Evolutionary conservation across 805 yeast species (phyloP).

Genomic region (Saccharomyces eubayanus): DNA sequence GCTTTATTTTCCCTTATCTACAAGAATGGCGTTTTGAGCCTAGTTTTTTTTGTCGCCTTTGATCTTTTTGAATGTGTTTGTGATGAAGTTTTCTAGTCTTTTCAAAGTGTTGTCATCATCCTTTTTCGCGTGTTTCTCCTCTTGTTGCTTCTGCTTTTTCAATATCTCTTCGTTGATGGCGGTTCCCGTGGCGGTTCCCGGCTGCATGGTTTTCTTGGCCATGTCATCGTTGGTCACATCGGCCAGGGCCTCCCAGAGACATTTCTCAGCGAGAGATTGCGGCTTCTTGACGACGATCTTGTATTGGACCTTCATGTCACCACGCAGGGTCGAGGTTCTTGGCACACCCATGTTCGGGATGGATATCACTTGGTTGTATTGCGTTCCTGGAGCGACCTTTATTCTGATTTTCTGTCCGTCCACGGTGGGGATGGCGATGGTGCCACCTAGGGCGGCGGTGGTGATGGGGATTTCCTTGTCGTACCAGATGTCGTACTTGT

Average conservation of each 20-base stretch:
- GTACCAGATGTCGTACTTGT: slow-evolving; percentile 53
- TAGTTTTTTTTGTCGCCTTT: slow-evolving; percentile 24
- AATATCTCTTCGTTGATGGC: not conserved
- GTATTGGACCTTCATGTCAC: slow-evolving; percentile 70
- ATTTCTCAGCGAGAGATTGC: slow-evolving; percentile 73
- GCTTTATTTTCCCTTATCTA: not conserved
- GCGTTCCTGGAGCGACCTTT: slow-evolving; percentile 79
- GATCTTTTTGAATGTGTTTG: slow-evolving; percentile 47
- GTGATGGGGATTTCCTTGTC: slow-evolving; percentile 75
- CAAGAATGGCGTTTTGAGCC: not conserved
- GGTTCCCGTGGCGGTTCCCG: slow-evolving; percentile 3
- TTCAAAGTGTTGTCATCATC: slow-evolving; percentile 34
- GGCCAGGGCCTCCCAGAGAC: slow-evolving; percentile 88
- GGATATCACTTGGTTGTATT: slow-evolving; percentile 60
- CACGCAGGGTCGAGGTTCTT: slow-evolving; percentile 47
- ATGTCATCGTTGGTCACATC: slow-evolving; percentile 74
- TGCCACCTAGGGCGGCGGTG: slow-evolving; percentile 94
- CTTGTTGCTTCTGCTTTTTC: not conserved
- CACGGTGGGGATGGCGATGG: slow-evolving; percentile 81
- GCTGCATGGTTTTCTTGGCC: slow-evolving; percentile 52
- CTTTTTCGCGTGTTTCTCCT: not conserved
- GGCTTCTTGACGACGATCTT: slow-evolving; percentile 69
- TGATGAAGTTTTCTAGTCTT: slow-evolving; percentile 50
- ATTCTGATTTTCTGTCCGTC: slow-evolving; percentile 70
- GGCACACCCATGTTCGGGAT: slow-evolving; percentile 90